These are phyloP conservation scores for Lodderomyces margitis DNA, from an alignment of 1,139 yeast species.

Conservation along the genomic window DNA sequence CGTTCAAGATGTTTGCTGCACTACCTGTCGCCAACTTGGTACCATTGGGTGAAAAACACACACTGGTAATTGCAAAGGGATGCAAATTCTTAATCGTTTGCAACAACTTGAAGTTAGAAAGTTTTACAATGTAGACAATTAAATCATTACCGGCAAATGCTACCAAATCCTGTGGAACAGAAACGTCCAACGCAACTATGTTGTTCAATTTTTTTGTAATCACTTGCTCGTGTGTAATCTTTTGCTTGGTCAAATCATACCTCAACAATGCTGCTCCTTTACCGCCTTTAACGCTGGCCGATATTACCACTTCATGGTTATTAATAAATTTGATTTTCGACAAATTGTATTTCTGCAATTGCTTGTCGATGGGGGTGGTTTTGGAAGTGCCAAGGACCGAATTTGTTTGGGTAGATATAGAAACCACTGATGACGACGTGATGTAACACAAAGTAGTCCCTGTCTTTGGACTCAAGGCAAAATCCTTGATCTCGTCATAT, in stretches of 20 bases:
- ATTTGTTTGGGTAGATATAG: constrained; percentile 49
- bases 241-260: constrained; percentile 42
- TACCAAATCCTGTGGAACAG: constrained; percentile 44
- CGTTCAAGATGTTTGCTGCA: constrained; percentile 73
- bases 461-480: constrained; percentile 36
- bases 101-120: constrained; percentile 49
- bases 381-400: constrained; percentile 33
- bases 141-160: constrained; percentile 79
- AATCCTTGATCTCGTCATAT: constrained; percentile 27
- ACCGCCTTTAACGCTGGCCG: constrained; percentile 50
- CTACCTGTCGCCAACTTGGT: constrained; percentile 71
- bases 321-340: constrained; percentile 61
- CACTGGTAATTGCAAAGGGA: constrained; percentile 74
- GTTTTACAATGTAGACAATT: constrained; percentile 56
- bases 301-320: constrained; percentile 51
- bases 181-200: constrained; percentile 66
- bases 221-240: constrained; percentile 40
- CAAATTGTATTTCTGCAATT: constrained; percentile 37
- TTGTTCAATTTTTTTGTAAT: constrained; percentile 58
- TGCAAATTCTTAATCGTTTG: constrained; percentile 63
- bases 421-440: constrained; percentile 53
- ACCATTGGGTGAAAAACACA: constrained; percentile 70
- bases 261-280: constrained; percentile 38
- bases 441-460: constrained; percentile 57
- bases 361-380: constrained; percentile 22